Base-by-base conservation (phyloP, 2,329 filamentous ascomycete genomes). In the Macroventuria anomochaeta region DNA sequence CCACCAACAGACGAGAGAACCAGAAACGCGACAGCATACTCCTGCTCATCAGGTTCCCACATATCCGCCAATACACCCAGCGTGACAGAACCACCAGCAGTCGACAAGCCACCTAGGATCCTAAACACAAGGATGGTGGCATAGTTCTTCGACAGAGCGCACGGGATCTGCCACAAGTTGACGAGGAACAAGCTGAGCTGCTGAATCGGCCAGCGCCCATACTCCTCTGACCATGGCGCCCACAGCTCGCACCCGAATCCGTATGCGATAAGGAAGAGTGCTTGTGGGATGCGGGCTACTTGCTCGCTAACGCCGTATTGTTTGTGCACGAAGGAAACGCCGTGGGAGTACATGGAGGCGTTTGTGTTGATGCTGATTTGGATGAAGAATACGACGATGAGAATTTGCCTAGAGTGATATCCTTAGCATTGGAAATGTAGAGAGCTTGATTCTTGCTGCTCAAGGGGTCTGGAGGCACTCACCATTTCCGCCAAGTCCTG, bases 211-310 rank as follows among this genome's bases (percentile, higher is more conserved):
- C 85, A 88, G 40, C 91, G 86, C 15, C 90, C 90, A 50, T 91
- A 80, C 67, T 95, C 91, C 70, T 95, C 91, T 28, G 85, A 89
- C 88, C 90, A 82, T 62, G 21, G 90, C 0, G 91, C 90, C 90
- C 90, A 95, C 0, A 93, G 80, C 72, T 95, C 90, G 70, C 90
- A 95, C 20, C 90, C 90, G 68, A 95, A 91, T 28, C 89, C 90
- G 70, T 95, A 95, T 2, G 87, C 72, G 37, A 95, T 81, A 37
- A 95, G 76, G 76, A 93, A 95, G 4, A 79, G 67, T 58, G 77
- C 78, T 17, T 81, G 79, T 10, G 79, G 79, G 8, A 76, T 75
- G 5, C 80, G 77, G 2, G 79, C 79, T 0, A 73, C 77, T 60
- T 82, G 78, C 23, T 73, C 69, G 48, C 74, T 79, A 46, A 84